phyloP scores from a whole-genome alignment of 2,329 filamentous ascomycete species.

The Aureobasidium sp. region DNA sequence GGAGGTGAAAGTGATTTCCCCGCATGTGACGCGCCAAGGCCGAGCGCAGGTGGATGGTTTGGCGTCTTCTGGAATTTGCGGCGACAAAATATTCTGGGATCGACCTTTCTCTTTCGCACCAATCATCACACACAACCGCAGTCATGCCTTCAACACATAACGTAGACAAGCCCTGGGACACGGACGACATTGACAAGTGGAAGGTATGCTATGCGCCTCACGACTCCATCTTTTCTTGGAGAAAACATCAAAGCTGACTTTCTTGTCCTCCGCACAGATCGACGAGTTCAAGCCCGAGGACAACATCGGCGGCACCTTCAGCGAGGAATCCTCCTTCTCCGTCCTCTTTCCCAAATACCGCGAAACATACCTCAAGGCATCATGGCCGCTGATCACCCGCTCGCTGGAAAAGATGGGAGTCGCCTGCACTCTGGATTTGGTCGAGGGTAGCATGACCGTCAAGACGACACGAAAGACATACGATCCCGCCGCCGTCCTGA shows the following conservation, averaged over 20 bases:
- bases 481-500: constrained; percentile 87
- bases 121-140: constrained; percentile 14
- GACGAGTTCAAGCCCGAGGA: constrained; percentile 80
- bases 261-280: constrained; percentile 41
- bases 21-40: constrained; percentile 3
- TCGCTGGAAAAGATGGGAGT: constrained; percentile 82
- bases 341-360: constrained; percentile 90
- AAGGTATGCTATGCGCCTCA: constrained; percentile 42
- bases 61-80: constrained; percentile 3
- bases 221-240: no score
- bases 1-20: background rate
- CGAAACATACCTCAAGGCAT: constrained; percentile 85
- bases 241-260: constrained; percentile 12
- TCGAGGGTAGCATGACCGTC: constrained; percentile 94
- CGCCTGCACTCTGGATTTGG: constrained; percentile 84
- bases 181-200: constrained; percentile 96
- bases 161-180: constrained; percentile 89
- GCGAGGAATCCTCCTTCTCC: constrained; percentile 85
- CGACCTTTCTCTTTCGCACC: background rate
- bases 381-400: constrained; percentile 86
- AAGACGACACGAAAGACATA: constrained; percentile 88
- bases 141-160: constrained; percentile 84
- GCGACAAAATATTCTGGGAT: constrained; percentile 6
- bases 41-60: background rate
- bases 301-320: constrained; percentile 77